Conservation (phyloP, 1,284 basidiomycete genomes). For the Erythrobasidium hasegawianum region DNA sequence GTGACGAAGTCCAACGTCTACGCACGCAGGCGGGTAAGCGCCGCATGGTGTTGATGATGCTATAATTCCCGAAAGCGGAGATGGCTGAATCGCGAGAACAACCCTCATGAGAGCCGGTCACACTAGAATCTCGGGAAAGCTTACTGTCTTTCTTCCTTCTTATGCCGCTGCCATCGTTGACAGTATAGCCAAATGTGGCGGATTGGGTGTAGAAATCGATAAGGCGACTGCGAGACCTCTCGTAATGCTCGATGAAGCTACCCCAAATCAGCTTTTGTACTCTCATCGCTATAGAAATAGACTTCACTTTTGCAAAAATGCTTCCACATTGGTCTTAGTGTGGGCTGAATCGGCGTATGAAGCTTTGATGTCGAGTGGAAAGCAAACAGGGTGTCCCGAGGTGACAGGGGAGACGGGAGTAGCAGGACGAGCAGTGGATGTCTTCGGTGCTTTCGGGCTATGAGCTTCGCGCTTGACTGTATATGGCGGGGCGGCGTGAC, state of each 20-base stretch:
- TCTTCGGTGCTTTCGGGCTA: not conserved
- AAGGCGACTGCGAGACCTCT: not conserved
- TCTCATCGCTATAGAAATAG: not conserved
- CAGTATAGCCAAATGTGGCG: not conserved
- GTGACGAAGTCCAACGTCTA: no score
- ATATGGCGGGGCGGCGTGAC: not conserved
- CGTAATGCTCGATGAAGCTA: conserved; percentile 1
- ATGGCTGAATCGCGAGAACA: not conserved
- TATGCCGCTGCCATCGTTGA: not conserved
- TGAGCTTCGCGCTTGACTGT: not conserved
- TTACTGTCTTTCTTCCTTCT: not conserved
- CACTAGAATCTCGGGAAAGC: not conserved
- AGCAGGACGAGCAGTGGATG: no score
- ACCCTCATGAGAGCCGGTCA: not conserved
- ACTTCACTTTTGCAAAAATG: not conserved
- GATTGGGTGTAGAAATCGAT: conserved; percentile 1
- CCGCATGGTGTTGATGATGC: not conserved
- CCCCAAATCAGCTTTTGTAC: not conserved
- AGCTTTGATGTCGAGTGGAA: not conserved
- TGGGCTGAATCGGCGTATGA: not conserved
- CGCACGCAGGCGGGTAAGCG: not conserved
- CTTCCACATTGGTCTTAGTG: not conserved
- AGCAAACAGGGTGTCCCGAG: not conserved
- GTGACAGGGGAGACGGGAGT: not conserved
- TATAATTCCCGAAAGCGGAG: not conserved